Base-by-base conservation (phyloP, 1,139 yeast genomes). In the Pichia sp. region DNA sequence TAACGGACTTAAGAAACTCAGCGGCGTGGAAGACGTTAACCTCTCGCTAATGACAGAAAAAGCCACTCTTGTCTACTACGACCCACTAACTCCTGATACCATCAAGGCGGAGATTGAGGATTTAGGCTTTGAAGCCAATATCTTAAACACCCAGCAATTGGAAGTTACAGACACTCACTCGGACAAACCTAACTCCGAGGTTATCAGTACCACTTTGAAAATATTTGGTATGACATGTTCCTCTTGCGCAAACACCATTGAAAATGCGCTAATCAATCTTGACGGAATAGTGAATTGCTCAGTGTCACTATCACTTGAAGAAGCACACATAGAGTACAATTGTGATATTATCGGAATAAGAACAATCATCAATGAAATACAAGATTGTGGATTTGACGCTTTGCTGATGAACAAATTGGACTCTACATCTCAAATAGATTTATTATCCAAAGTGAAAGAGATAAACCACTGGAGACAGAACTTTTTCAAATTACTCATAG, bases 41-140 rank as follows among this genome's bases (percentile, higher is more conserved):
- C 81, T 86, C 3, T 79, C 93, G 2, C 63, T 83, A 17, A 65
- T 82, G 20, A 83, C 94, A 0, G 87, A 80, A 51, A 73, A 73
- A 30, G 94, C 86, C 1, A 52, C 59, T n/a, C 70, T 85, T 10
- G 52, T 52, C 3, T 86, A 73, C 51, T 59, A 62, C 21, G 51
- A 55, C 2, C 35, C 41, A 1, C 33, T 42, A 0, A 51, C 69
- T 1, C 40, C 66, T 0, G 66, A 42, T 61, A 1, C 54, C 46
- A 13, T 58, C 80, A 56, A 57, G 29, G 70, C 66, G 17, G 56
- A 67, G 6, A 67, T 87, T 11, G 93, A 84, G 47, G 81, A 80
- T 49, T 73, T 84, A 48, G 94, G 94, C 8, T 84, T 83, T 50
- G 87, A 75, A 28, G 43, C 50, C 2, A 18, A 25, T 2, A 12